Conservation (phyloP, 2,329 filamentous ascomycete genomes). For the Domatiomyces catenatus region DNA sequence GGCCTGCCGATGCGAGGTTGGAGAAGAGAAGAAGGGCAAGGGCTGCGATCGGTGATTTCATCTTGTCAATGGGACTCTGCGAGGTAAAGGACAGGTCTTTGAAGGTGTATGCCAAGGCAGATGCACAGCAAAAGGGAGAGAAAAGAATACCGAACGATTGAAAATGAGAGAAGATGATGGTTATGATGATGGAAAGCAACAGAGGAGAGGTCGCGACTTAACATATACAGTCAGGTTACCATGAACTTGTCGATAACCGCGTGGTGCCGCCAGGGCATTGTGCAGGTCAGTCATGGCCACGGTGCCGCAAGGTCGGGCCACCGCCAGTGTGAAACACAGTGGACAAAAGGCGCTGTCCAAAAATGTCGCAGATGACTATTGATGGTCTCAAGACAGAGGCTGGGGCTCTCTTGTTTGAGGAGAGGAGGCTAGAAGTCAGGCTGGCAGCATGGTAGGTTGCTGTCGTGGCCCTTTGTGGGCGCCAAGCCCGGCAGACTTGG, state of each 20-base stretch:
- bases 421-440: neutral
- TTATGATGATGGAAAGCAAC: neutral
- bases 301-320: neutral
- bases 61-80: neutral
- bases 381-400: neutral
- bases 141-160: neutral
- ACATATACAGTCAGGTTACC: neutral
- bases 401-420: neutral
- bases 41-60: conserved; percentile 3
- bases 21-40: conserved; percentile 5
- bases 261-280: neutral
- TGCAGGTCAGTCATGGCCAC: neutral
- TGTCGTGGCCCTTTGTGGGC: neutral
- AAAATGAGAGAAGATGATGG: neutral
- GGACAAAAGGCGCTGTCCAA: neutral
- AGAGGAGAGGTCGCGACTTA: neutral
- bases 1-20: conserved; percentile 11
- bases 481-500: neutral
- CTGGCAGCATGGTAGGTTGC: neutral
- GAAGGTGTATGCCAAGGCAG: neutral
- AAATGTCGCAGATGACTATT: neutral
- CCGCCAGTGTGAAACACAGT: neutral
- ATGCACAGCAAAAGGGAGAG: neutral
- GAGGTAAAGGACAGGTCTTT: too few relatives aligned
- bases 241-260: neutral